These are phyloP conservation scores for Schizopora paradoxa DNA, from an alignment of 1,284 basidiomycete species.

Conservation along the genomic window DNA sequence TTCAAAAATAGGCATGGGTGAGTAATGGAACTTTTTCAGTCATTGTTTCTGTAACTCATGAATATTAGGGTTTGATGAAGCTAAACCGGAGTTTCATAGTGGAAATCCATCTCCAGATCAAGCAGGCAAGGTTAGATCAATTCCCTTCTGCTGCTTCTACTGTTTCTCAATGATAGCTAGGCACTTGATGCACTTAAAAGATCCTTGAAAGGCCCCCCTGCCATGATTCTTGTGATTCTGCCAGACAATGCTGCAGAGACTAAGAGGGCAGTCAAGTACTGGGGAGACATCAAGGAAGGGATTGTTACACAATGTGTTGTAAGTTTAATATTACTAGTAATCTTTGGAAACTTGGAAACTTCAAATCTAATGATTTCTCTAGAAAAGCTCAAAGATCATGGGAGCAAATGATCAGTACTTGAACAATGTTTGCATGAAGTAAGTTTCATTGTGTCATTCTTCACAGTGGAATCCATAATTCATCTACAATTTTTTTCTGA, in stretches of 20 bases:
- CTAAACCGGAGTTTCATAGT: too few relatives aligned
- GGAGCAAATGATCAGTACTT: conserved; percentile 28
- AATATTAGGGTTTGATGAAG: too few relatives aligned
- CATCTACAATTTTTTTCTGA: conserved; percentile 2
- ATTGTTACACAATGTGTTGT: conserved; percentile 33
- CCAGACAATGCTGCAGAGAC: conserved; percentile 30
- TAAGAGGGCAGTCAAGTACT: conserved; percentile 35
- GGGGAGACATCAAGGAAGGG: conserved; percentile 36
- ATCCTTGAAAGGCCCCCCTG: conserved; percentile 13
- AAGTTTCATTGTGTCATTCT: conserved; percentile 1
- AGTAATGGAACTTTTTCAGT: too few relatives aligned
- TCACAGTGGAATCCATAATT: background rate
- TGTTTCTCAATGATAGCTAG: too few relatives aligned
- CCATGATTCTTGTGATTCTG: conserved; percentile 28
- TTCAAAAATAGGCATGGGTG: too few relatives aligned
- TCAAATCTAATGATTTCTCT: background rate
- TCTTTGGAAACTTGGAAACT: conserved; percentile 22
- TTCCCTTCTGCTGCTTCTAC: too few relatives aligned
- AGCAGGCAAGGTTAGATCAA: too few relatives aligned
- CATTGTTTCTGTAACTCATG: too few relatives aligned
- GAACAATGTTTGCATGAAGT: conserved; percentile 37
- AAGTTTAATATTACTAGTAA: conserved; percentile 33
- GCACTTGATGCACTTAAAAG: too few relatives aligned
- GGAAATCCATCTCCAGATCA: too few relatives aligned
- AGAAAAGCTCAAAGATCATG: conserved; percentile 16